Evolutionary conservation across 1,284 basidiomycete genomes (phyloP), one percentile per base, ranked within the genome.

Genomic region (Naganishia albida): DNA sequence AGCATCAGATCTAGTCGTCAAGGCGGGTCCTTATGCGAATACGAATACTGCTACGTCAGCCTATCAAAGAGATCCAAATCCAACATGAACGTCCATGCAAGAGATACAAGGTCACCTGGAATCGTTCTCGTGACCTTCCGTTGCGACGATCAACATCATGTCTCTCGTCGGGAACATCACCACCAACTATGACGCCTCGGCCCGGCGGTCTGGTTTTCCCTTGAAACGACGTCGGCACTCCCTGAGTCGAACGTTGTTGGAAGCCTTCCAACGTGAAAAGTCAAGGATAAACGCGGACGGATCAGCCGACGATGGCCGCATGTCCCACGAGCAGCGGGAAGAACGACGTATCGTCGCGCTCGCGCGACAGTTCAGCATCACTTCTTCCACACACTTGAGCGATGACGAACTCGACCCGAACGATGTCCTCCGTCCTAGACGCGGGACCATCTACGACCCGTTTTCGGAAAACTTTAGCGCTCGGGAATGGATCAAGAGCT

Each of bases 381-480:
- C 68, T 16, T 74, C 72, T n/a, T 67, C 64, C 1, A 48, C 26
- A 56, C 39, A 54, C 25, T 44, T 60, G 2, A 55, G 28, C 30
- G 52, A 40, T 8, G 38, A 23, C 46, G 38, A 55, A 2, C 74
- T 77, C 67, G 67, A 77, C 23, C 51, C 46, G 20, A 48, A 65
- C 40, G 26, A 55, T 30, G 60, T 66, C 38, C 20, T 66, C 3
- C 53, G 44, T 18, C 73, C 75, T 50, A 64, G 73, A 48, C 62
- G 73, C n/a, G 78, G 74, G 25, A 73, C 73, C 25, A 74, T 75
- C 18, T 73, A 82, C 57, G 80, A 83, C 70, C 82, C 82, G 3
- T 75, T 72, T 65, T 78, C 77, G 0, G 69, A 71, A 10, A 75
- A 77, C 65, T 83, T 83, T 62, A 71, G 79, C 66, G 73, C 78